Evolutionary conservation across 2,329 filamentous ascomycete species (phyloP), one percentile per base, ranked within the genome.

Genomic region (Verticillium klebahnii): DNA sequence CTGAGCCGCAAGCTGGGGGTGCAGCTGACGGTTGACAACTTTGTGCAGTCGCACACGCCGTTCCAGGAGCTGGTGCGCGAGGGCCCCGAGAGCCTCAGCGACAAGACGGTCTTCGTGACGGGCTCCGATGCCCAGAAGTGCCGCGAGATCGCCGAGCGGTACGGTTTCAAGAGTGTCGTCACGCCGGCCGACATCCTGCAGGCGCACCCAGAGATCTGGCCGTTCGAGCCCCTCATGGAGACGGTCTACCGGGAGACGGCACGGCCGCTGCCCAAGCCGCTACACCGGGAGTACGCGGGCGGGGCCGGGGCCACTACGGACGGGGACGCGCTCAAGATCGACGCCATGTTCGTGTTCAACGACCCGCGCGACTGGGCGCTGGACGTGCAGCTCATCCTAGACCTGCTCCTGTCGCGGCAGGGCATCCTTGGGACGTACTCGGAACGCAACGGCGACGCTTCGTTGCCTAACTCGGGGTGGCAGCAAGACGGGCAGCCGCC

Each of bases 341-440:
- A 96, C 71, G 93, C 93, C 32, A 86, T 98, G 32, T 90, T 98
- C 70, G 90, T 97, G 7, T 97, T 94, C 82, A 96, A 97, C 73
- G 95, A 98, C 75, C 93, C 95, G 3, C 86, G 95, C 61, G 95
- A 99, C 78, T 99, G 95, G 95, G 93, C 91, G 1, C 83, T 97
- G 11, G 94, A 98, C 74, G 87, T 87, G 2, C 91, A 96, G 72
- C 79, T 98, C 68, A 89, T 98, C 62, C 71, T 90, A 60, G 95
- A 99, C 74, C 78, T 97, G 12, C 79, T 98, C 7, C 82, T 96
- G 50, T 97, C 93, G 0, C 81, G 85, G 19, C 69, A 82, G n/a
- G 95, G 95, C 19, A 85, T 91, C 61, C 73, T 97, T 4, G 95
- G 94, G 31, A 97, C 94, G 0, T 81, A 91, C 52, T 94, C 91